These are phyloP conservation scores for Klebsormidium nitens DNA, from an alignment of 139 green algal species.

Conservation along the genomic window DNA sequence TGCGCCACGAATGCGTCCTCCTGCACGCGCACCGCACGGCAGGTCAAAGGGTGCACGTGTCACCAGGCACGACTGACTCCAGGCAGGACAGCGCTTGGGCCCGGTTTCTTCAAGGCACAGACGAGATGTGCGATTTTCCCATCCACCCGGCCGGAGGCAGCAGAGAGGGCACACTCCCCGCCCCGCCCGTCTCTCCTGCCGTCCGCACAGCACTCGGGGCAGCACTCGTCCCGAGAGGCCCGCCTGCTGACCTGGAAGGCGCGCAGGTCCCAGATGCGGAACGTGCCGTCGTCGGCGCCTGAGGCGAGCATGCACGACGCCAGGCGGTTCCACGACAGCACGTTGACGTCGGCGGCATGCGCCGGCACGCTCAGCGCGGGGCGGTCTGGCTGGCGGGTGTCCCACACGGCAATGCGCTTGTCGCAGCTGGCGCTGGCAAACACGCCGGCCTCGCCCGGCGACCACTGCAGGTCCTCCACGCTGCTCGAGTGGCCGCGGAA, in stretches of 20 bases:
- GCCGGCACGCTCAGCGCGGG: conserved; percentile 52
- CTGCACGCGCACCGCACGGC: not conserved
- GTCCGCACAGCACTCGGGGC: not conserved
- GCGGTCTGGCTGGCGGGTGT: conserved; percentile 62
- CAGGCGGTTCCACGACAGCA: conserved; percentile 87
- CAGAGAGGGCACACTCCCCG: no score
- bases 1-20: conserved; percentile 54
- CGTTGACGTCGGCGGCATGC: conserved; percentile 87
- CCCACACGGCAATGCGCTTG: conserved; percentile 77
- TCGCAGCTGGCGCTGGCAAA: conserved; percentile 82
- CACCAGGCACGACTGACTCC: not conserved
- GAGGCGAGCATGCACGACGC: conserved; percentile 90
- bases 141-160: no score
- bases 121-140: no score
- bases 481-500: conserved; percentile 52
- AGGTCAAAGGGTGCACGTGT: not conserved
- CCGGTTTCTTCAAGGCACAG: no score
- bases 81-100: no score
- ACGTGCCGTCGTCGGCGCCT: conserved; percentile 77
- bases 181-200: conserved; percentile 3
- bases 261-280: conserved; percentile 94
- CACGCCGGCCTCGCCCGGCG: conserved; percentile 78
- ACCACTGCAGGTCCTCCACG: conserved; percentile 96
- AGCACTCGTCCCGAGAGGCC: no score
- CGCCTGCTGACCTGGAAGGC: conserved; percentile 46